phyloP scores from a whole-genome alignment of 1,284 basidiomycete species.

The Microstroma glucosiphilum region DNA sequence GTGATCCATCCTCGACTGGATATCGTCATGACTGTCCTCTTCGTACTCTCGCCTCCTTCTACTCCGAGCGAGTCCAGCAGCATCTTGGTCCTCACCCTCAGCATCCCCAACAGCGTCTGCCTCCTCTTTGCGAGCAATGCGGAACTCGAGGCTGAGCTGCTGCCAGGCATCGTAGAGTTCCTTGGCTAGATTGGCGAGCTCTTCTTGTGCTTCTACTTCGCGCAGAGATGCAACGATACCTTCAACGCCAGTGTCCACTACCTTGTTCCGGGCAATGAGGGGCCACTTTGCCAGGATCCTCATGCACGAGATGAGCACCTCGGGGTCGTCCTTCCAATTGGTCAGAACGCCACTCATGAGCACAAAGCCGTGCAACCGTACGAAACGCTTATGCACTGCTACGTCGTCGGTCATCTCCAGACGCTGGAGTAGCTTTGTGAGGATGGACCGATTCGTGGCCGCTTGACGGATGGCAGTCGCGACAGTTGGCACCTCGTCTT shows the following conservation, averaged over 20 bases:
- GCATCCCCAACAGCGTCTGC: constrained; percentile 51
- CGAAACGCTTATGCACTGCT: constrained; percentile 71
- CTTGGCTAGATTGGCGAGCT: constrained; percentile 29
- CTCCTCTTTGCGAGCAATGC: constrained; percentile 60
- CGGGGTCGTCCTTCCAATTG: constrained; percentile 68
- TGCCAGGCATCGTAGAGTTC: constrained; percentile 71
- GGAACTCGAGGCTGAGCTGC: constrained; percentile 67
- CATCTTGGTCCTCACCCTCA: constrained; percentile 21
- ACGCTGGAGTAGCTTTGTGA: constrained; percentile 75
- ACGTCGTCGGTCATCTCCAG: constrained; percentile 83
- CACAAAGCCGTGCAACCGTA: constrained; percentile 88
- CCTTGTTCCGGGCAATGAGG: constrained; percentile 80
- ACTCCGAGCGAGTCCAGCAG: background rate
- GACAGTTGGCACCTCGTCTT: constrained; percentile 80
- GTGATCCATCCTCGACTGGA: constrained; percentile 1
- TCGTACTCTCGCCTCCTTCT: constrained; percentile 31
- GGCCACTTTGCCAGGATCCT: constrained; percentile 61
- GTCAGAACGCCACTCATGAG: constrained; percentile 82
- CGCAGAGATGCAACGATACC: constrained; percentile 27
- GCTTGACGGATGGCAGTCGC: constrained; percentile 87
- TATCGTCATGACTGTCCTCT: constrained; percentile 22
- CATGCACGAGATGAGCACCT: constrained; percentile 63
- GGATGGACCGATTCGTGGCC: constrained; percentile 68
- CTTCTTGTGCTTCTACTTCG: constrained; percentile 14
- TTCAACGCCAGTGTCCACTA: constrained; percentile 62